These are phyloP conservation scores for Metschnikowia hibisci DNA, from an alignment of 805 yeast genomes.

Conservation along the genomic window DNA sequence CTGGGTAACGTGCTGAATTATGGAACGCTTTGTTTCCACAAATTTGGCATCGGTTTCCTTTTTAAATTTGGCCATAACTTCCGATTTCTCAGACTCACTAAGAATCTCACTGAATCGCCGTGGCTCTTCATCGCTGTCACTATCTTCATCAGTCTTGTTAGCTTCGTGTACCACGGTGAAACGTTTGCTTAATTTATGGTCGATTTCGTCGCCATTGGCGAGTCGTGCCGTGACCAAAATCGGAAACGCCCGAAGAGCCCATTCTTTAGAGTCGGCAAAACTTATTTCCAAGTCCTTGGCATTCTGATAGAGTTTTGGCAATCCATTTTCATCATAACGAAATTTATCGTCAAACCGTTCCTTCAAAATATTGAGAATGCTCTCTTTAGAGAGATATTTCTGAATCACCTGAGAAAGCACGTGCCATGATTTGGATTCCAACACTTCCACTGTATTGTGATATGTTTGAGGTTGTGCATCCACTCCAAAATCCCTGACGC, in stretches of 20 bases:
- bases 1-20: constrained; percentile 68
- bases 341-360: constrained; percentile 80
- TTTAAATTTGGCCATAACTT: constrained; percentile 56
- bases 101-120: constrained; percentile 56
- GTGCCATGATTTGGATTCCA: constrained; percentile 62
- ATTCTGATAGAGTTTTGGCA: constrained; percentile 79
- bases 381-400: constrained; percentile 63
- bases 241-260: constrained; percentile 57
- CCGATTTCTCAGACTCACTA: constrained; percentile 52
- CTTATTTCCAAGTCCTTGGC: constrained; percentile 66
- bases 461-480: constrained; percentile 52
- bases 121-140: constrained; percentile 17
- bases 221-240: constrained; percentile 53
- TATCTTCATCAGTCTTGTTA: constrained; percentile 24
- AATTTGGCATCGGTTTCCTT: constrained; percentile 75
- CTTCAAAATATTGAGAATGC: constrained; percentile 59
- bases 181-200: constrained; percentile 45
- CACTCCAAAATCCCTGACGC: constrained; percentile 55
- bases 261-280: constrained; percentile 56
- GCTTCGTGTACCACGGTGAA: constrained; percentile 36
- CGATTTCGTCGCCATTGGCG: constrained; percentile 50
- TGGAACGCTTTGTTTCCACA: constrained; percentile 85
- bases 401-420: constrained; percentile 54
- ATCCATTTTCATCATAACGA: constrained; percentile 75
- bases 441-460: constrained; percentile 33